Evolutionary conservation across 1,284 basidiomycete genomes (phyloP).

Genomic region (Apiotrichum akiyoshidainum): DNA sequence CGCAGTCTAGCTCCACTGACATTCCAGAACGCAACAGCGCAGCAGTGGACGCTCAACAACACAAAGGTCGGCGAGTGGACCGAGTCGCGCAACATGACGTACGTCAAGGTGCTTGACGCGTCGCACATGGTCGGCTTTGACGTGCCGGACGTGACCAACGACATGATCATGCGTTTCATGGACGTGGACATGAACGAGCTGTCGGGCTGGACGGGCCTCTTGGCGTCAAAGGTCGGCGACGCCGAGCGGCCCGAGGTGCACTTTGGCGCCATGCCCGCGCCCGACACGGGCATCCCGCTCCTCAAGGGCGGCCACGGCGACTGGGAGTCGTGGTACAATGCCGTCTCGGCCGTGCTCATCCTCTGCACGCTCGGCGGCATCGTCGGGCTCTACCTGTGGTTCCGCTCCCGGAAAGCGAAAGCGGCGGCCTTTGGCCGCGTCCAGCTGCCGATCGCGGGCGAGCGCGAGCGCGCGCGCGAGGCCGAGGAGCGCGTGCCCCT

Average conservation of each 20-base stretch:
- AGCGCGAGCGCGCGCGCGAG: slow-evolving; percentile 19
- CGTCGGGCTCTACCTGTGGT: slow-evolving; percentile 56
- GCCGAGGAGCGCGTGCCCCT: slow-evolving; percentile 60
- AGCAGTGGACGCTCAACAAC: slow-evolving; percentile 74
- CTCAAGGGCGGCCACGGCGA: slow-evolving; percentile 68
- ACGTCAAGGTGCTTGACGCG: slow-evolving; percentile 76
- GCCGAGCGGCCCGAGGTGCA: slow-evolving; percentile 38
- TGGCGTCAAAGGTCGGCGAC: slow-evolving; percentile 39
- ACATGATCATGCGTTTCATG: slow-evolving; percentile 98
- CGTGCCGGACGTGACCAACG: slow-evolving; percentile 80
- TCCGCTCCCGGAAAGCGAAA: slow-evolving; percentile 26
- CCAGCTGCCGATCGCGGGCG: slow-evolving; percentile 19
- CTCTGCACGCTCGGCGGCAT: slow-evolving; percentile 67
- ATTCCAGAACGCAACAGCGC: slow-evolving; percentile 60
- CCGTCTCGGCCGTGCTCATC: slow-evolving; percentile 78
- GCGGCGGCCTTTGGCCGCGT: not conserved
- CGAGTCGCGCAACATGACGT: slow-evolving; percentile 82
- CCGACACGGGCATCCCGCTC: slow-evolving; percentile 53
- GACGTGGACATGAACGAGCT: slow-evolving; percentile 78
- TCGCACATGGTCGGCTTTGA: slow-evolving; percentile 94
- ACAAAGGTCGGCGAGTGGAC: slow-evolving; percentile 86
- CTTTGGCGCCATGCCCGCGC: slow-evolving; percentile 23
- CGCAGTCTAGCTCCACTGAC: not conserved
- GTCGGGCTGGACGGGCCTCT: slow-evolving; percentile 65
- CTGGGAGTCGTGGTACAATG: slow-evolving; percentile 92